phyloP scores from a whole-genome alignment of 2,329 filamentous ascomycete species.

The Alternaria arbusti region DNA sequence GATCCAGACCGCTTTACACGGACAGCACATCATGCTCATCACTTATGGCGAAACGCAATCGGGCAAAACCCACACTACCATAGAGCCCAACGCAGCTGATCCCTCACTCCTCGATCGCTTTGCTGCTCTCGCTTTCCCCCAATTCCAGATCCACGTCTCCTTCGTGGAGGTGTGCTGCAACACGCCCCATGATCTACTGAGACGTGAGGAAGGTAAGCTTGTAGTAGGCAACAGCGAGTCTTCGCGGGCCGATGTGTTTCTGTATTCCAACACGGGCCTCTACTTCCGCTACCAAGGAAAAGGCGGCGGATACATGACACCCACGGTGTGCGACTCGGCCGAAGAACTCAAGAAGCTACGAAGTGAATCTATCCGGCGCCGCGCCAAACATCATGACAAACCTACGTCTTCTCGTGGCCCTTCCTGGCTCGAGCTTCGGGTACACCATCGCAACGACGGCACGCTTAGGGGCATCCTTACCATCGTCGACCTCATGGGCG shows the following conservation, averaged over 20 bases:
- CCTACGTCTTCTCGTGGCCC: neutral
- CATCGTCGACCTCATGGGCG: neutral
- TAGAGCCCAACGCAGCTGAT: neutral
- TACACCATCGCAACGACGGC: neutral
- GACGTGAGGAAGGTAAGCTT: neutral
- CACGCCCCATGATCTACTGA: neutral
- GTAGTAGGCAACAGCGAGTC: neutral
- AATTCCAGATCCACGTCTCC: neutral
- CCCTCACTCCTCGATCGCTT: neutral
- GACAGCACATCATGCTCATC: neutral
- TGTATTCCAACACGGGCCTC: neutral
- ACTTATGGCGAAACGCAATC: neutral
- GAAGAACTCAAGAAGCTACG: neutral
- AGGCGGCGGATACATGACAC: neutral
- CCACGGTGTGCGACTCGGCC: neutral
- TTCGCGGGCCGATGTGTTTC: neutral
- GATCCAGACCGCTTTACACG: neutral
- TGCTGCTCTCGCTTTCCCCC: neutral
- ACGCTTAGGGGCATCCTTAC: neutral
- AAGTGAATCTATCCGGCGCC: neutral
- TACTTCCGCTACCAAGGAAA: neutral
- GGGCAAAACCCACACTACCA: neutral
- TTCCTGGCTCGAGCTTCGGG: neutral
- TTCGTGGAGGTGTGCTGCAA: neutral
- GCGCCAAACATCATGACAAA: neutral